A percentile compares a stretch with the other conserved stretches of the same genome.
Conservation (phyloP, 257 asterid species). For the Solanum bukasovii region DNA sequence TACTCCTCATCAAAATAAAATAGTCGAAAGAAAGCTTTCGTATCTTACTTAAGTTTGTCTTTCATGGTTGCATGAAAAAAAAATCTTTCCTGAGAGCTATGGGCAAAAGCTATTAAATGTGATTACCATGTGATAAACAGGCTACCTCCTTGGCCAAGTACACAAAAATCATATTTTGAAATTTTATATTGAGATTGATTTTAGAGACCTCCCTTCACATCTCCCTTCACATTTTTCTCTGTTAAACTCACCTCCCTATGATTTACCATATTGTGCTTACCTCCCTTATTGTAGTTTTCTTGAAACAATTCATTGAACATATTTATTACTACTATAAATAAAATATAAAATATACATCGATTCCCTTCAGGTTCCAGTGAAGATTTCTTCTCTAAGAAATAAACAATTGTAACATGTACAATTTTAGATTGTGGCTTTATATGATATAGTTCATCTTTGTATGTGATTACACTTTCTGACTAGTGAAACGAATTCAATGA, state of each 20-base stretch:
- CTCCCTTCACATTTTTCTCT: background rate
- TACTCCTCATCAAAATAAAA: background rate
- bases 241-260: background rate
- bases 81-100: background rate
- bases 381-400: background rate
- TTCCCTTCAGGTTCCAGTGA: no score
- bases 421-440: background rate
- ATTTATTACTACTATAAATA: no score
- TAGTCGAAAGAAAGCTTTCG: background rate
- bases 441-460: background rate
- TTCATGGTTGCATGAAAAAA: conserved; percentile 4
- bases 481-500: background rate
- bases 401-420: no score
- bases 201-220: background rate
- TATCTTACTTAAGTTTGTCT: background rate
- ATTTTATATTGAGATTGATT: background rate
- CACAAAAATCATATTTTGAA: background rate
- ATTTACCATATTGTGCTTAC: background rate
- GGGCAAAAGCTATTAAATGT: conserved; percentile 1
- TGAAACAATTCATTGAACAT: background rate
- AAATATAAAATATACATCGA: background rate
- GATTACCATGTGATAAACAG: conserved; percentile 2
- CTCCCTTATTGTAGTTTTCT: background rate
- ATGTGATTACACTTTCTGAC: background rate
- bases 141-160: conserved; percentile 5